Base-by-base conservation (phyloP, 129 eudicot species). In the Ambrosia trifida region DNA sequence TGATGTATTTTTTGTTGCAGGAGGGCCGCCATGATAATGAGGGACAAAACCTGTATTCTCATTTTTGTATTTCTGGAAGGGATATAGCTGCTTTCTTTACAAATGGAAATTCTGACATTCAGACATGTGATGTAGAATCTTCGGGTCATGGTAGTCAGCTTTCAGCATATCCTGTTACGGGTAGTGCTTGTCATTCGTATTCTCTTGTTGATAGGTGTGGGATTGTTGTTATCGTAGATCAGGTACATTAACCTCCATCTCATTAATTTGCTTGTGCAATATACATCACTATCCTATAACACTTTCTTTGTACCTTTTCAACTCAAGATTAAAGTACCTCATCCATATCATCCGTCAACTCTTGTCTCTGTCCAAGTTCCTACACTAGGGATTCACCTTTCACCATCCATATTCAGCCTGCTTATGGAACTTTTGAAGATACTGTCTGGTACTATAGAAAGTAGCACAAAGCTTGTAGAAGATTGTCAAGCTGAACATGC, bases 161-260 rank as follows among this genome's bases (percentile, higher is more conserved):
- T 59, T 59, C 64, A 11, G 43, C 64, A 59, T 12, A 30, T 59
- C 41, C 41, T 59, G 64, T 31, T 30, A 59, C 40, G 40, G 64
- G 18, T 30, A n/a, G 64, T 71, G 50, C 84, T 80, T 60, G 62
- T 89, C 79, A 81, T 73, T 80, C 78, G 6, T 94, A 69, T 80
- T 83, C 96, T 80, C 86, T 95, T 61, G 78, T 95, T 68, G 99
- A 95, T 83, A 86, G 88, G 81, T 95, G 99, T 80, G 94, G 99
- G 66, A 88, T 95, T 89, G 87, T 82, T 74, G 89, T 95, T 28
- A 76, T 95, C 28, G 86, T 88, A 78, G 99, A 94, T 75, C 88
- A 90, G 99, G 99, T 94, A 85, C n/a, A 16, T 14, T 64, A 77
- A 43, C 53, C 54, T 59, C 36, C 2, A 51, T 36, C 51, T 16